Evolutionary conservation across 768 basidiomycete genomes (phyloP).

Genomic region (Boletus vermiculosoides): DNA sequence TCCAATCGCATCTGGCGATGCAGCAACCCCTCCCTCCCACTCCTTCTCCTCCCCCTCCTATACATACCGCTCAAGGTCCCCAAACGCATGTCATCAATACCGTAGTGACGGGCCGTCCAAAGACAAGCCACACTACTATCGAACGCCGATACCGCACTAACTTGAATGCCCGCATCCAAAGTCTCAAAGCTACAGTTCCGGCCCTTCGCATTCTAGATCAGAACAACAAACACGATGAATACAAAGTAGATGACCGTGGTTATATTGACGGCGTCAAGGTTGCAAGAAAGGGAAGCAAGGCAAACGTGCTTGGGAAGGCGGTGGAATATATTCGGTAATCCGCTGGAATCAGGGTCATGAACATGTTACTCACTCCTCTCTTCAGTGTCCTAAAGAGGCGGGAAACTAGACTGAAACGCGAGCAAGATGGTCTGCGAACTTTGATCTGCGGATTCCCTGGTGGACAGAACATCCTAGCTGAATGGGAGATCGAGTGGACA

Average conservation of each 20-base stretch:
- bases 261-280: slow-evolving; percentile 92
- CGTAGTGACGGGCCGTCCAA: slow-evolving; percentile 34
- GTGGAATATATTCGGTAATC: slow-evolving; percentile 80
- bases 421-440: slow-evolving; percentile 71
- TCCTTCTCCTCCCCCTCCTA: slow-evolving; percentile 35
- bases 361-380: slow-evolving; percentile 5
- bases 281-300: slow-evolving; percentile 88
- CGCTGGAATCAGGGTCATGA: not conserved
- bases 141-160: slow-evolving; percentile 88
- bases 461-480: slow-evolving; percentile 63
- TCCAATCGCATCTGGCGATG: slow-evolving; percentile 32
- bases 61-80: slow-evolving; percentile 23
- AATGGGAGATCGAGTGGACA: slow-evolving; percentile 77
- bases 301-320: slow-evolving; percentile 85
- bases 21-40: slow-evolving; percentile 28
- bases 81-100: slow-evolving; percentile 25
- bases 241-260: slow-evolving; percentile 73
- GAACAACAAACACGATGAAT: slow-evolving; percentile 40
- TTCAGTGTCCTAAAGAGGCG: slow-evolving; percentile 75
- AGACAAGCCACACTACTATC: slow-evolving; percentile 88
- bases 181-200: slow-evolving; percentile 76
- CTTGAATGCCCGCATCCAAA: slow-evolving; percentile 82
- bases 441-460: slow-evolving; percentile 72
- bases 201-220: slow-evolving; percentile 78
- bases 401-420: slow-evolving; percentile 66